Percentiles rank a stretch among this genome's conserved stretches.
phyloP scores from a whole-genome alignment of 1,284 basidiomycete genomes.

The Stygiomarasmius scandens region DNA sequence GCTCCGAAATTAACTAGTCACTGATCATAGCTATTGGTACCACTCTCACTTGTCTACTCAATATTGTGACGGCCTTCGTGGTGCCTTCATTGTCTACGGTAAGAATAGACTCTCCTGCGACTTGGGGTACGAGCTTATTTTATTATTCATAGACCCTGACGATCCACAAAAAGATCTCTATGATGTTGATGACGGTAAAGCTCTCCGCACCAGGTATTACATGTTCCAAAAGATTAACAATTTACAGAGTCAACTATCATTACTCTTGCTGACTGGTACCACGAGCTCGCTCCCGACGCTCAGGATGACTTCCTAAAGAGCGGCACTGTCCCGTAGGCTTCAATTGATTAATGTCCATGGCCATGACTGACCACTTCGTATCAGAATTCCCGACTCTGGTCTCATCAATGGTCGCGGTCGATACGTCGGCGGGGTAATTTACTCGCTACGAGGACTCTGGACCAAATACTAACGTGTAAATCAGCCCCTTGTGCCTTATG shows the following conservation, averaged over 20 bases:
- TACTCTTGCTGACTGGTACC: constrained; percentile 38
- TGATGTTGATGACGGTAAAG: constrained; percentile 31
- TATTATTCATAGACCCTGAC: constrained; percentile 25
- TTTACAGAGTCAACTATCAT: constrained; percentile 24
- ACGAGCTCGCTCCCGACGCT: constrained; percentile 34
- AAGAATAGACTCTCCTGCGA: not conserved
- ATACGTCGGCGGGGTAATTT: constrained; percentile 23
- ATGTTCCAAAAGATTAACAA: not conserved
- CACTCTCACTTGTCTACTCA: constrained; percentile 14
- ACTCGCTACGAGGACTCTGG: not conserved
- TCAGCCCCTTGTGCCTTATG: constrained; percentile 31
- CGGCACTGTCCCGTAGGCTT: constrained; percentile 31
- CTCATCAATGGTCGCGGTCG: constrained; percentile 46
- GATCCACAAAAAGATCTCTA: constrained; percentile 34
- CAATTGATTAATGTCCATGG: not conserved
- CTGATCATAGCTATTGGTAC: constrained; percentile 23
- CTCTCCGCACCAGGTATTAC: not conserved
- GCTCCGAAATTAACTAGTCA: not conserved
- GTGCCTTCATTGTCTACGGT: constrained; percentile 35
- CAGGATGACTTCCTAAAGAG: constrained; percentile 42
- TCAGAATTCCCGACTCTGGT: constrained; percentile 31
- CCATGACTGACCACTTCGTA: constrained; percentile 13
- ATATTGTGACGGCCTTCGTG: constrained; percentile 37
- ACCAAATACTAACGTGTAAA: not conserved
- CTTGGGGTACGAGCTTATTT: not conserved